These are phyloP conservation scores for Plantago ovata DNA, from an alignment of 257 asterid species.

Conservation along the genomic window DNA sequence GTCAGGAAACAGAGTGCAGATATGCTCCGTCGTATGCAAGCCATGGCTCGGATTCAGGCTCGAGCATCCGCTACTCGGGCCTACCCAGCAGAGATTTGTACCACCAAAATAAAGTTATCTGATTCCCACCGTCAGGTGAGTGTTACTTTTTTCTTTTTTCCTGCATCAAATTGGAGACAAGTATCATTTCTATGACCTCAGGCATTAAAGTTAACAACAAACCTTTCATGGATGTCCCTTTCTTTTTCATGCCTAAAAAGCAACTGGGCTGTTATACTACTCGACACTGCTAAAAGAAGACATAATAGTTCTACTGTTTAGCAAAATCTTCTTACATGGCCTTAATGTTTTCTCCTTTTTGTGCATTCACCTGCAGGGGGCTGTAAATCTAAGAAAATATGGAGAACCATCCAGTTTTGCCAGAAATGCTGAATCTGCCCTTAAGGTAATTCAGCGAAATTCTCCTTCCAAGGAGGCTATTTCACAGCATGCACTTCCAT, in stretches of 20 bases:
- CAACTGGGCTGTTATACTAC: neutral
- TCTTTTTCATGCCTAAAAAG: neutral
- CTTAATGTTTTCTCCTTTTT: neutral
- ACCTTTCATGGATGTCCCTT: neutral
- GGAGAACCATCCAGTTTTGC: conserved; percentile 24
- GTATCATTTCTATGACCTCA: neutral
- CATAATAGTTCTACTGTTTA: neutral
- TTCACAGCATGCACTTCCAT: neutral
- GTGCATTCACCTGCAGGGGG: conserved; percentile 35
- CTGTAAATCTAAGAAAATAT: conserved; percentile 23
- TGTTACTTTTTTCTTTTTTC: neutral
- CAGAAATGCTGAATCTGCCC: conserved; percentile 29
- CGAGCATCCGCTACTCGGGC: conserved; percentile 74
- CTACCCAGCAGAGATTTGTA: conserved; percentile 31
- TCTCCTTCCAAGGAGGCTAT: neutral
- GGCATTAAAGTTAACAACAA: neutral
- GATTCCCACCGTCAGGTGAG: conserved; percentile 41
- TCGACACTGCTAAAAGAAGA: neutral
- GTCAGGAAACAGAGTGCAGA: conserved; percentile 85
- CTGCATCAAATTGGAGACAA: neutral
- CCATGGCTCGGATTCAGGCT: conserved; percentile 96
- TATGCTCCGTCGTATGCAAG: conserved; percentile 90
- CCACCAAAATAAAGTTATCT: conserved; percentile 21
- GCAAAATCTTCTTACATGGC: neutral
- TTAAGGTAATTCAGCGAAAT: conserved; percentile 37